Percentiles rank a stretch among this genome's conserved stretches.
These are phyloP conservation scores for Cryptococcus maquisensis DNA, from an alignment of 1,284 basidiomycete species.

Conservation along the genomic window DNA sequence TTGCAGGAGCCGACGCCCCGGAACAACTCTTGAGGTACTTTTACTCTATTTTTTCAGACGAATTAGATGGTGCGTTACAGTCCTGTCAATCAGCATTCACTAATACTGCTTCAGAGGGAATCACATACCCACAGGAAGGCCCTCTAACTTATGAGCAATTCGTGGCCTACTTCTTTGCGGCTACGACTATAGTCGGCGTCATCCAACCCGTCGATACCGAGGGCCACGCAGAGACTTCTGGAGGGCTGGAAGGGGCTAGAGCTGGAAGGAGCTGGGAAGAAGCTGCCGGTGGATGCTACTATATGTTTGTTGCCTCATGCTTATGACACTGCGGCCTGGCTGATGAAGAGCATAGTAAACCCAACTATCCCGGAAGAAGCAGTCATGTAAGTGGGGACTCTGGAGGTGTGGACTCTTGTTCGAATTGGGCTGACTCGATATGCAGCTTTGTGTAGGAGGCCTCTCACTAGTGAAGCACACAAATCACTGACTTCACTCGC, in stretches of 20 bases:
- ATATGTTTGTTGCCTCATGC: slow-evolving; percentile 54
- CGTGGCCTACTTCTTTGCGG: slow-evolving; percentile 64
- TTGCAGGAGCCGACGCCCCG: slow-evolving; percentile 56
- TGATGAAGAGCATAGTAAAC: slow-evolving; percentile 60
- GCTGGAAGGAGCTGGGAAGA: slow-evolving; percentile 59
- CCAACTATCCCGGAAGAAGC: slow-evolving; percentile 87
- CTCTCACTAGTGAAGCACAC: neutral
- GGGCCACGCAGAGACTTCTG: slow-evolving; percentile 11
- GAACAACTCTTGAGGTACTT: slow-evolving; percentile 61
- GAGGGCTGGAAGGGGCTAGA: slow-evolving; percentile 28
- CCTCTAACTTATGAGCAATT: slow-evolving; percentile 58
- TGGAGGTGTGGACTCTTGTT: neutral
- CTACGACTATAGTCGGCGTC: slow-evolving; percentile 70
- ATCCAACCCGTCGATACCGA: slow-evolving; percentile 33
- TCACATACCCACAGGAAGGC: slow-evolving; percentile 77
- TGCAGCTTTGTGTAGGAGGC: slow-evolving; percentile 25
- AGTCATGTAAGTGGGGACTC: slow-evolving; percentile 67
- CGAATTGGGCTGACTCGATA: neutral
- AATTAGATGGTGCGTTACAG: slow-evolving; percentile 56
- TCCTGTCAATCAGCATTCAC: neutral
- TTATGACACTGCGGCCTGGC: neutral
- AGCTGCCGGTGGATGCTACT: slow-evolving; percentile 73
- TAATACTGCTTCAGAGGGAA: slow-evolving; percentile 50
- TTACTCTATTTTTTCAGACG: slow-evolving; percentile 60
- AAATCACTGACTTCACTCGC: neutral